Conservation (phyloP, 768 basidiomycete species). For the Multifurca ochricompacta region DNA sequence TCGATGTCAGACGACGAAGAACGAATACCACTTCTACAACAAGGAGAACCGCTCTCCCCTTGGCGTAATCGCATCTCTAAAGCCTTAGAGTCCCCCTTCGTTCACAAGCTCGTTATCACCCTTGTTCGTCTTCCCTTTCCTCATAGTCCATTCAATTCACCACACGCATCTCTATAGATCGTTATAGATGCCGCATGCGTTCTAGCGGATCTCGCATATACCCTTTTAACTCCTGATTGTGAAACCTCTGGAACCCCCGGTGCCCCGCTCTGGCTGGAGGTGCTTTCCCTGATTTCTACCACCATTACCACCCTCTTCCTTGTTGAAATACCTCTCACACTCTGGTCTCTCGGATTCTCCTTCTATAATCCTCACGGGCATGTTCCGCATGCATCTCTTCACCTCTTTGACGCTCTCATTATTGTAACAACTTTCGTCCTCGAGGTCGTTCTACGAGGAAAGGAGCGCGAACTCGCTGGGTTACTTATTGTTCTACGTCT, state of each 20-base stretch:
- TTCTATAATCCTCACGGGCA: constrained; percentile 57
- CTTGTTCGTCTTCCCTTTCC: constrained; percentile 4
- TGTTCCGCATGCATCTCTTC: constrained; percentile 50
- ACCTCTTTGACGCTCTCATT: constrained; percentile 65
- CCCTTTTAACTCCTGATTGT: constrained; percentile 52
- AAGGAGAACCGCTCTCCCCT: not conserved
- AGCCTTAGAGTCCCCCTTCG: constrained; percentile 7
- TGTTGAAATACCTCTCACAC: constrained; percentile 61
- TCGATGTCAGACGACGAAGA: no score
- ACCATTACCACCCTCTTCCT: constrained; percentile 66
- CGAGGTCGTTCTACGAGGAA: constrained; percentile 61
- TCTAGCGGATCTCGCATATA: constrained; percentile 63
- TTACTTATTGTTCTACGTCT: constrained; percentile 68
- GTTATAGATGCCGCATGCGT: constrained; percentile 60
- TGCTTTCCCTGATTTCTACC: constrained; percentile 55
- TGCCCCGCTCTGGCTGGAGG: constrained; percentile 52
- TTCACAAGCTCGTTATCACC: constrained; percentile 21
- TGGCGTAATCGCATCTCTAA: constrained; percentile 11
- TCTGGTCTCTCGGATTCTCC: constrained; percentile 57
- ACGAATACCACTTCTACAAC: no score
- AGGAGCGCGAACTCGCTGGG: constrained; percentile 60
- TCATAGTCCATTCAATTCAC: not conserved
- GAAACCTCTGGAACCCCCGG: constrained; percentile 34
- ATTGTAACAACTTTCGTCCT: constrained; percentile 68
- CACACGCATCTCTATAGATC: constrained; percentile 33